Evolutionary conservation across 2,329 filamentous ascomycete species (phyloP), one percentile per base, ranked within the genome.

Genomic region (Diaporthe citriasiana): DNA sequence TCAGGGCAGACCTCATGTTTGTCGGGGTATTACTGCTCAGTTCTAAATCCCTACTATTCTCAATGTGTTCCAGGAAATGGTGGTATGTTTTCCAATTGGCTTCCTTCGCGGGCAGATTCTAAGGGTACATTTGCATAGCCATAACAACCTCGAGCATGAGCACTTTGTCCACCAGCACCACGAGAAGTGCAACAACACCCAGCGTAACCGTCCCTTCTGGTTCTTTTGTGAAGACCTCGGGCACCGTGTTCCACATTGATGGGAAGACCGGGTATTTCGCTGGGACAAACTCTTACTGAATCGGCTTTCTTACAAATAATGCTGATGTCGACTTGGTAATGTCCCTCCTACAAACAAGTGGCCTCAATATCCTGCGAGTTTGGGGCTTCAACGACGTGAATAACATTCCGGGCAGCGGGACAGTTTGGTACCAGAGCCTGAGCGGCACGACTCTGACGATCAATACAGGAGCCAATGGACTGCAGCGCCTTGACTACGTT

Each of bases 341-440:
- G 59, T 47, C 59, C 9, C 59, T 47, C 15, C 15, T 63, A 15
- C 59, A 63, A 27, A 63, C 59, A 19, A 63, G 59, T 3, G 89
- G 89, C 0, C 85, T 88, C 74, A 90, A 89, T 79, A 87, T 92
- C 74, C 82, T 91, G 47, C 85, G 90, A 19, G 84, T 91, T 56
- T 91, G 89, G 90, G 89, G 89, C 4, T 92, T 92, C 83, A 91
- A 90, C 81, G 89, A 91, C 76, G 87, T 90, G 17, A 89, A 82
- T 4, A 76, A 80, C 5, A 79, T 79, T 19, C 84, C 84, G 2
- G 72, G 77, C 9, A 78, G 78, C 56, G 83, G 82, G 3, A 78
- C 76, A 1, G 83, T 87, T n/a, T 90, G 87, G 82, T 91, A 86
- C 82, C 89, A 91, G 78, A 83, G 84, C 63, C 86, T 90, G 75